Conservation (phyloP, 352 stramenopile species). For the Globisporangium takayamanum region DNA sequence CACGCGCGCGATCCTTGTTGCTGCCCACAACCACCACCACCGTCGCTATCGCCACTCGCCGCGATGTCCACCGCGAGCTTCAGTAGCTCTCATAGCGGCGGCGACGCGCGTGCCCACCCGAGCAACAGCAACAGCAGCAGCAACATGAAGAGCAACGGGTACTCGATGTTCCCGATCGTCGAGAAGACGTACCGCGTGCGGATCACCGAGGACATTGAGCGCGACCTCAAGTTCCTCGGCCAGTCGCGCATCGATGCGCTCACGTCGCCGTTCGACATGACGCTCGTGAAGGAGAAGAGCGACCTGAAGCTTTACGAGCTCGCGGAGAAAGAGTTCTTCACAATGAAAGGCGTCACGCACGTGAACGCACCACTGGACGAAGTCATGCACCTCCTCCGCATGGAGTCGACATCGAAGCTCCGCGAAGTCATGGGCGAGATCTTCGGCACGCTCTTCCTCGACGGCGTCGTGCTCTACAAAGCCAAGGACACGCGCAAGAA, state of each 20-base stretch:
- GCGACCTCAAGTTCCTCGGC: conserved; percentile 76
- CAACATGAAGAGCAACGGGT: conserved; percentile 19
- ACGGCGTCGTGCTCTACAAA: conserved; percentile 69
- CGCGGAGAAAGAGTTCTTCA: conserved; percentile 80
- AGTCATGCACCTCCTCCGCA: conserved; percentile 76
- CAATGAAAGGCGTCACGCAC: conserved; percentile 73
- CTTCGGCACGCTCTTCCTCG: conserved; percentile 79
- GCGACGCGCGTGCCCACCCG: conserved; percentile 6
- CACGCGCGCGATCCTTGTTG: no score
- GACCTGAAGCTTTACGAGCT: conserved; percentile 75
- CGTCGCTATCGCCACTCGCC: not conserved
- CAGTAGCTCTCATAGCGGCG: conserved; percentile 19
- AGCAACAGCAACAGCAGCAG: conserved; percentile 5
- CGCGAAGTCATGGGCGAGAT: conserved; percentile 78
- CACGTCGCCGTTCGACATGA: conserved; percentile 76
- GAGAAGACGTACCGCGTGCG: conserved; percentile 78
- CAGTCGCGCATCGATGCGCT: conserved; percentile 78
- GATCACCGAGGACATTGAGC: conserved; percentile 79
- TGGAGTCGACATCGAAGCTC: conserved; percentile 57
- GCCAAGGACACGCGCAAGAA: conserved; percentile 48
- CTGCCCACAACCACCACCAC: not conserved
- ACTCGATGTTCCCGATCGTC: conserved; percentile 82
- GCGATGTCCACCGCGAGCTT: conserved; percentile 19
- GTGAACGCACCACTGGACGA: conserved; percentile 67
- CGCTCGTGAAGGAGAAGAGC: conserved; percentile 62